These are phyloP conservation scores for Evernia prunastri DNA, from an alignment of 495 filamentous ascomycete species.

Conservation along the genomic window DNA sequence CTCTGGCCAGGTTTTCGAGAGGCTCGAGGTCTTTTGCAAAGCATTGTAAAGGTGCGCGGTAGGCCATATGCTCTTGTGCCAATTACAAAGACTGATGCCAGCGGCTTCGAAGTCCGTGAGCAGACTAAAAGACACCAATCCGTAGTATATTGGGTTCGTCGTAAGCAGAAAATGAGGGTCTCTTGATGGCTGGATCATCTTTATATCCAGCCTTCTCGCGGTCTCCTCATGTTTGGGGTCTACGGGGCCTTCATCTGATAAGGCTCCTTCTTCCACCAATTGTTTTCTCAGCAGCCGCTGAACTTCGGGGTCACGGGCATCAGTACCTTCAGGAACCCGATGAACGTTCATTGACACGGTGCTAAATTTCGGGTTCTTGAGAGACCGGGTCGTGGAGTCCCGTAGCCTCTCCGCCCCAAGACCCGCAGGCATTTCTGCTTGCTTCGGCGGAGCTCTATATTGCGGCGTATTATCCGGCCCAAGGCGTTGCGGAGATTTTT, in stretches of 20 bases:
- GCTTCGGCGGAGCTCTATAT: neutral
- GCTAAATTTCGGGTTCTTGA: neutral
- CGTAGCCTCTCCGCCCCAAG: neutral
- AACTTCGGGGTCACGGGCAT: neutral
- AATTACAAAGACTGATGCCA: conserved; percentile 17
- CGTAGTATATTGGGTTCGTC: conserved; percentile 19
- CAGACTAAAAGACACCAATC: conserved; percentile 13
- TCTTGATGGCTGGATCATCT: conserved; percentile 12
- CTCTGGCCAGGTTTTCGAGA: conserved; percentile 16
- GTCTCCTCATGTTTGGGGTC: conserved; percentile 10
- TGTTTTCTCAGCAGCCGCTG: neutral
- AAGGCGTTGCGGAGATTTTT: neutral
- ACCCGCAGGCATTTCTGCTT: neutral
- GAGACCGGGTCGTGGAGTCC: neutral
- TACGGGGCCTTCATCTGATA: neutral
- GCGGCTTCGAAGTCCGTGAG: conserved; percentile 15
- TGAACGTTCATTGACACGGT: neutral
- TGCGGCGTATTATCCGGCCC: neutral
- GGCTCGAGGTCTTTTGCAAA: conserved; percentile 7
- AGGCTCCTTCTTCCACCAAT: neutral
- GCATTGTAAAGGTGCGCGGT: conserved; percentile 23
- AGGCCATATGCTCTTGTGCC: conserved; percentile 16
- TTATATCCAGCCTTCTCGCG: conserved; percentile 10
- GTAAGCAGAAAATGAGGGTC: conserved; percentile 11
- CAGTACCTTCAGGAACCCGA: neutral